Conservation (phyloP, 192 early-diverging fungal species). For the Glomus cerebriforme region DNA sequence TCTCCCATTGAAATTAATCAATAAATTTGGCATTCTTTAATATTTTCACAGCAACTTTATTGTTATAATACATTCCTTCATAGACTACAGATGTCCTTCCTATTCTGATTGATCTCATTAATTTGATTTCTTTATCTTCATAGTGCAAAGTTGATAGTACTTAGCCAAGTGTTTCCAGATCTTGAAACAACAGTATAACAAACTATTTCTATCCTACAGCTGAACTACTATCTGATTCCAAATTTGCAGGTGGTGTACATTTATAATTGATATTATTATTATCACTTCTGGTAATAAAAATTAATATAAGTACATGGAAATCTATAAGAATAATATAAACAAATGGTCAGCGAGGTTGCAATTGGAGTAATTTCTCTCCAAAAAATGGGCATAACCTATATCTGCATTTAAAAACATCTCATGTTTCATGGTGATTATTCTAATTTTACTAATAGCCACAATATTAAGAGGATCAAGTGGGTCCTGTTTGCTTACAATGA, state of each 20-base stretch:
- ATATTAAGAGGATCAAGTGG: conserved; percentile 5
- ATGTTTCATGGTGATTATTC: background rate
- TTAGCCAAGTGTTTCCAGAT: background rate
- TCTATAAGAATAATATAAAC: background rate
- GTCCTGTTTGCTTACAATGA: background rate
- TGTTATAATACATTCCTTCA: background rate
- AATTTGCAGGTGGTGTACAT: background rate
- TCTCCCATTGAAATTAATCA: background rate
- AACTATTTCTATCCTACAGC: background rate
- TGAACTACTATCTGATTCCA: background rate
- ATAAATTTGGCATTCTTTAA: background rate
- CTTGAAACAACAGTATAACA: background rate
- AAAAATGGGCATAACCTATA: background rate
- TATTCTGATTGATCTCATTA: background rate
- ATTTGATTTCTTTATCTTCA: background rate
- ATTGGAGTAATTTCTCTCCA: background rate
- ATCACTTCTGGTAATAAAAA: background rate
- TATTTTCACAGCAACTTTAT: background rate
- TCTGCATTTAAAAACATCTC: background rate
- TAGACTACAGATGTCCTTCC: background rate
- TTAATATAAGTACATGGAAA: background rate
- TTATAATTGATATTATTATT: background rate
- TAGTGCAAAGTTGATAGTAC: background rate
- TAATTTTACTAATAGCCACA: background rate
- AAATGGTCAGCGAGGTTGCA: background rate